A percentile compares a stretch with the other conserved stretches of the same genome.
These are phyloP conservation scores for Parastagonospora nodorum DNA, from an alignment of 2,329 filamentous ascomycete species.

Conservation along the genomic window DNA sequence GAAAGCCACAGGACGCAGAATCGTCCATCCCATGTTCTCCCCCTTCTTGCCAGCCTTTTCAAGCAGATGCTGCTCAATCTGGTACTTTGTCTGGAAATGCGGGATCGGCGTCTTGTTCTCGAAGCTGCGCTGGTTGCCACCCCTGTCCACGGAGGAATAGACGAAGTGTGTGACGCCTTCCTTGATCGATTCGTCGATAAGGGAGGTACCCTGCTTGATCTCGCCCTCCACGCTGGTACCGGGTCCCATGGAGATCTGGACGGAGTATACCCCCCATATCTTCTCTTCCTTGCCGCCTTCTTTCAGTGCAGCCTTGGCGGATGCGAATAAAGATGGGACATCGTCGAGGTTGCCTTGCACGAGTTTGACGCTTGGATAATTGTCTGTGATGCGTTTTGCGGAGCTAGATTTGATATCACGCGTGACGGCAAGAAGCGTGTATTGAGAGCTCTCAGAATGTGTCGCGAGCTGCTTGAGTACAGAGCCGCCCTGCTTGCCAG, in stretches of 20 bases:
- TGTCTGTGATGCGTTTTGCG: slow-evolving; percentile 55
- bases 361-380: slow-evolving; percentile 57
- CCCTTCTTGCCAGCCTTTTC: slow-evolving; percentile 49
- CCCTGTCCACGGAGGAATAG: slow-evolving; percentile 68
- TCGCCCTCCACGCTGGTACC: slow-evolving; percentile 51
- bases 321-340: slow-evolving; percentile 55
- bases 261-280: slow-evolving; percentile 67
- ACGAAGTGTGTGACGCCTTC: slow-evolving; percentile 65
- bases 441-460: slow-evolving; percentile 40
- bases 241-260: slow-evolving; percentile 58
- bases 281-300: slow-evolving; percentile 36
- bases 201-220: slow-evolving; percentile 61
- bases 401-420: slow-evolving; percentile 59
- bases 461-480: slow-evolving; percentile 50
- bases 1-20: slow-evolving; percentile 67
- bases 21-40: slow-evolving; percentile 62
- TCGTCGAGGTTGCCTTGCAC: slow-evolving; percentile 64
- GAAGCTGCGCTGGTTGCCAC: slow-evolving; percentile 59
- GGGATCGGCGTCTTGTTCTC: slow-evolving; percentile 56
- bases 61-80: slow-evolving; percentile 66
- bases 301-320: slow-evolving; percentile 46
- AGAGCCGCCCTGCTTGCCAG: slow-evolving; percentile 54
- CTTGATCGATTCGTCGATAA: slow-evolving; percentile 64
- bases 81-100: slow-evolving; percentile 66
- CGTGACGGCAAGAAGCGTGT: slow-evolving; percentile 65